Evolutionary conservation across 2,329 filamentous ascomycete genomes (phyloP).

Genomic region (Fusarium nanum): DNA sequence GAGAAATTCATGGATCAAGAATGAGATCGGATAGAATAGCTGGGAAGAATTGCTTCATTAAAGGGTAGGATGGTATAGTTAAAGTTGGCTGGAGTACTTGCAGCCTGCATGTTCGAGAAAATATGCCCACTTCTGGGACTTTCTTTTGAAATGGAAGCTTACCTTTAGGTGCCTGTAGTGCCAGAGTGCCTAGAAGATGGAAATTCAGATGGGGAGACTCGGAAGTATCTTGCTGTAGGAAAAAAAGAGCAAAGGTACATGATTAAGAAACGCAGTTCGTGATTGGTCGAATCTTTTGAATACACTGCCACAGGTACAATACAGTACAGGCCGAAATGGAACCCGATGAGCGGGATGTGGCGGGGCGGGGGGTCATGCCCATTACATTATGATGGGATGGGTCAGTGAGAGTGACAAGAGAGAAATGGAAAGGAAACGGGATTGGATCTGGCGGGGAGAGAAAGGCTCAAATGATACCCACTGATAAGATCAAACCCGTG

Average conservation of each 20-base stretch:
- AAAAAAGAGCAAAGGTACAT: constrained; percentile 21
- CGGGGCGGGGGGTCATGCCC: constrained; percentile 38
- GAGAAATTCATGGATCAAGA: constrained; percentile 41
- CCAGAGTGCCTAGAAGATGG: background rate
- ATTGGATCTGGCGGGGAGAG: constrained; percentile 6
- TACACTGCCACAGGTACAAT: constrained; percentile 34
- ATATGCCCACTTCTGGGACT: constrained; percentile 37
- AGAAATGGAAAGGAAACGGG: constrained; percentile 9
- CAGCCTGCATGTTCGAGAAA: constrained; percentile 14
- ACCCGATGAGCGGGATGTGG: constrained; percentile 37
- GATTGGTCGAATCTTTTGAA: constrained; percentile 15
- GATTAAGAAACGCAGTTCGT: background rate
- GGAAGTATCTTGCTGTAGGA: constrained; percentile 30
- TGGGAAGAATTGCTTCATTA: background rate
- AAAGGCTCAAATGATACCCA: constrained; percentile 18
- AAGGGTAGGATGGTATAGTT: background rate
- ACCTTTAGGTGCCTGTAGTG: background rate
- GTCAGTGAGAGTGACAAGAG: constrained; percentile 8
- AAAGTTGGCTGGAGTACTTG: constrained; percentile 11
- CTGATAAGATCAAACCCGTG: constrained; percentile 21
- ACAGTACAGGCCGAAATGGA: constrained; percentile 13
- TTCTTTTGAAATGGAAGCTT: constrained; percentile 29
- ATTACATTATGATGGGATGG: background rate
- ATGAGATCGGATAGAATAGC: background rate
- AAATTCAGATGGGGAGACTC: constrained; percentile 39